phyloP scores from a whole-genome alignment of 73 alveolate species.

The Tetrahymena thermophila region DNA sequence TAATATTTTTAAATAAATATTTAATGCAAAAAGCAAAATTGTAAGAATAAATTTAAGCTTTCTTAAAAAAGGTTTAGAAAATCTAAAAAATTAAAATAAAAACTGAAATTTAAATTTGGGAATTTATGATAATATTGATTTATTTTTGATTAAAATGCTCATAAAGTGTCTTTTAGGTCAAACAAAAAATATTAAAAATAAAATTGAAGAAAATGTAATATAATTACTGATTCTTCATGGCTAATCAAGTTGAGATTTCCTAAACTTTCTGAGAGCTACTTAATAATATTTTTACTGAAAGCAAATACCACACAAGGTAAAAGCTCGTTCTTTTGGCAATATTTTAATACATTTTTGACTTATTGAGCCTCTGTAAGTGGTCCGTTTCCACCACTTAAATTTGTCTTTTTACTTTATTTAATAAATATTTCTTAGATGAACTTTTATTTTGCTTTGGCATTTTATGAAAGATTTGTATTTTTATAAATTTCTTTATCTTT shows the following conservation, averaged over 20 bases:
- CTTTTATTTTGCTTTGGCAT: constrained; percentile 51
- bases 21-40: no score
- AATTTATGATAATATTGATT: no score
- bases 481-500: constrained; percentile 48
- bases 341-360: constrained; percentile 54
- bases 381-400: constrained; percentile 24
- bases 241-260: not conserved
- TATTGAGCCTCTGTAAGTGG: constrained; percentile 21
- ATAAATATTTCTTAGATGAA: constrained; percentile 35
- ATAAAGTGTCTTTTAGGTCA: no score
- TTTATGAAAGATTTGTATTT: constrained; percentile 48
- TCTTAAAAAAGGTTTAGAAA: no score
- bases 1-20: no score
- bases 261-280: constrained; percentile 68
- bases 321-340: constrained; percentile 57
- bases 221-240: not conserved
- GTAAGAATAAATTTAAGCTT: no score
- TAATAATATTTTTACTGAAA: constrained; percentile 75
- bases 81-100: no score
- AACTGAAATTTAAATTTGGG: no score
- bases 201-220: no score
- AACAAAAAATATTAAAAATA: no score
- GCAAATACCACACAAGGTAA: constrained; percentile 94
- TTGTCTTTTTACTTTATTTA: constrained; percentile 10
- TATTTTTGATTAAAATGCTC: no score